Base-by-base conservation (phyloP, 1,139 yeast genomes). In the Saccharomyces pastorianus region DNA sequence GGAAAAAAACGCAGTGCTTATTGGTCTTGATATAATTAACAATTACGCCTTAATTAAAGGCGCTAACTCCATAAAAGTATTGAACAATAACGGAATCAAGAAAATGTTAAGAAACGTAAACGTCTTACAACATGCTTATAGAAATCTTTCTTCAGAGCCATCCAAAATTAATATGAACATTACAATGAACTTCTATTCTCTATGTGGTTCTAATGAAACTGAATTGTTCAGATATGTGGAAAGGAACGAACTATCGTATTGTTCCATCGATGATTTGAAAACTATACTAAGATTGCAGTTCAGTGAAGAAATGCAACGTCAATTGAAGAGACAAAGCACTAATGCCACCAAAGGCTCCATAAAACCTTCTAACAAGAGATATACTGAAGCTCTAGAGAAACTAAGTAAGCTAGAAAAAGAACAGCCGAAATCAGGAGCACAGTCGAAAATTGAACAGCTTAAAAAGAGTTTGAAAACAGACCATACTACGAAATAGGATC, bases 121-220 rank as follows among this genome's bases (percentile, higher is more conserved):
- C 54, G 84, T 88, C 0, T 71, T 88, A 50, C 95, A 87, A 70
- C 95, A 88, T 65, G 81, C 84, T 77, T 77, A 85, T 57, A 78
- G 89, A 61, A 83, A 82, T 56, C 75, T 87, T 25, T 78, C 82
- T 61, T 69, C 73, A 23, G 77, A 79, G 51, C 84, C 88, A 0
- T 79, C 79, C 50, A 72, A 73, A n/a, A 82, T 85, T 6, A 81
- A 83, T 59, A 84, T 87, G 70, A 70, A 78, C 17, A 71, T 75
- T 46, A 78, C 88, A 0, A 71, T 85, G 4, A 69, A 73, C 8
- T 88, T 83, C 69, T 88, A 82, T 66, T 82, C 82, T 48, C 64
- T 81, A 63, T 64, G 68, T 48, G 63, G 62, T 1, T 49, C 61
- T 8, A 59, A 59, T 49, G 71, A 66, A 49, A 53, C 49, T 5